Conservation (phyloP, 2,329 filamentous ascomycete species). For the Aspergillus viridinutans region DNA sequence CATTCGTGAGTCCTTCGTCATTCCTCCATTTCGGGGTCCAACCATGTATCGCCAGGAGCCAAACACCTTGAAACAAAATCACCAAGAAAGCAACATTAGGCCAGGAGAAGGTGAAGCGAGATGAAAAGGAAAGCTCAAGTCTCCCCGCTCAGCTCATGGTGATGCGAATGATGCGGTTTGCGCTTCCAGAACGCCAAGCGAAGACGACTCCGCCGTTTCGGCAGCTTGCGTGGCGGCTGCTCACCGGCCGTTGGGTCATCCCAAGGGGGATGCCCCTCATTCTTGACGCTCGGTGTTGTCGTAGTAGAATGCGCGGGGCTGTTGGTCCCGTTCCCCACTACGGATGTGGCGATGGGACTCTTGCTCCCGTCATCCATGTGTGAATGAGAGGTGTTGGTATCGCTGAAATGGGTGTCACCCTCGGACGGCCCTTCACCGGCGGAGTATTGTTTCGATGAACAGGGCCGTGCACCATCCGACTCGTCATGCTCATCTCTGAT, state of each 20-base stretch:
- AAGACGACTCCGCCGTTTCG: conserved; percentile 37
- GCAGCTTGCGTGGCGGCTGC: conserved; percentile 21
- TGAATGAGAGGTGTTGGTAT: conserved; percentile 22
- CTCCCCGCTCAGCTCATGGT: conserved; percentile 30
- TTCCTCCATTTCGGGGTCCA: conserved; percentile 7
- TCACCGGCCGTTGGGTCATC: conserved; percentile 21
- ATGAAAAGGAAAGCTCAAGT: conserved; percentile 18
- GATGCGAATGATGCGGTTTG: conserved; percentile 25
- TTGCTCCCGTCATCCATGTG: conserved; percentile 23
- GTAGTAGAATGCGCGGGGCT: conserved; percentile 27
- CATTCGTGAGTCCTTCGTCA: conserved; percentile 22
- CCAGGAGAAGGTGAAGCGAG: conserved; percentile 8
- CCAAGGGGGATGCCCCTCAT: conserved; percentile 18
- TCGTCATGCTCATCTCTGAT: conserved; percentile 28
- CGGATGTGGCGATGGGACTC: conserved; percentile 15
- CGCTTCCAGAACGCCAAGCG: conserved; percentile 42
- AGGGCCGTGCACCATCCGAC: conserved; percentile 27
- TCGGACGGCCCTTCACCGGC: conserved; percentile 17
- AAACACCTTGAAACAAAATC: conserved; percentile 16
- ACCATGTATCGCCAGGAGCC: conserved; percentile 7
- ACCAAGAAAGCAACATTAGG: conserved; percentile 4
- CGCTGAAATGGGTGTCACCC: conserved; percentile 17
- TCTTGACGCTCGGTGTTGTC: conserved; percentile 23
- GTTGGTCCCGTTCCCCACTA: conserved; percentile 19
- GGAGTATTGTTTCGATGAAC: conserved; percentile 26